phyloP scores from a whole-genome alignment of 306 rosid species.

The Betula pendula region DNA sequence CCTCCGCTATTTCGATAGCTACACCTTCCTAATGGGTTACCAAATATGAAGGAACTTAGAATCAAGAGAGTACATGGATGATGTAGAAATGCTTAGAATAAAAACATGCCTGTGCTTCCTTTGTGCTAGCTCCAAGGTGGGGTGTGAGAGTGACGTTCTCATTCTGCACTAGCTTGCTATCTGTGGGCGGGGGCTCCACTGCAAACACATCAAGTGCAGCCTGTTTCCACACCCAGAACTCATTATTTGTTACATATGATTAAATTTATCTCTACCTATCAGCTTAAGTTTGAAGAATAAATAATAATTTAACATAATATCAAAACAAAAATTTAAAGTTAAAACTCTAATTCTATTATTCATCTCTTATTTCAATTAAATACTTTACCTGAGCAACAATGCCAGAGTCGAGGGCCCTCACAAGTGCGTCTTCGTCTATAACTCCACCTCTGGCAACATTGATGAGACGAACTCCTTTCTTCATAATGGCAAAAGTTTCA shows the following conservation, averaged over 20 bases:
- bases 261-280: too few species aligned
- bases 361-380: too few species aligned
- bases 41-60: not conserved
- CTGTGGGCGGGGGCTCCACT: constrained; percentile 80
- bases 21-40: constrained; percentile 73
- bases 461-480: constrained; percentile 77
- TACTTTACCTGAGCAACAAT: constrained; percentile 96
- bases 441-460: constrained; percentile 96
- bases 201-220: constrained; percentile 93
- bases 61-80: not conserved
- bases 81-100: not conserved
- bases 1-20: constrained; percentile 97
- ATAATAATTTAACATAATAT: too few species aligned
- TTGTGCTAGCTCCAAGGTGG: constrained; percentile 99
- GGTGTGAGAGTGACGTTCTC: constrained; percentile 84
- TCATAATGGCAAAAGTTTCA: constrained; percentile 63
- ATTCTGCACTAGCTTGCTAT: constrained; percentile 74
- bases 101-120: constrained; percentile 78
- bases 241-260: constrained; percentile 4
- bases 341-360: too few species aligned
- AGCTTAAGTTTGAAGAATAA: too few species aligned
- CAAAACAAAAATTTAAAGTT: too few species aligned
- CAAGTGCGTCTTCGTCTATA: constrained; percentile 84
- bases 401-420: constrained; percentile 75
- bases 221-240: constrained; percentile 38